These are phyloP conservation scores for Kwoniella europaea DNA, from an alignment of 768 basidiomycete species.

Conservation along the genomic window DNA sequence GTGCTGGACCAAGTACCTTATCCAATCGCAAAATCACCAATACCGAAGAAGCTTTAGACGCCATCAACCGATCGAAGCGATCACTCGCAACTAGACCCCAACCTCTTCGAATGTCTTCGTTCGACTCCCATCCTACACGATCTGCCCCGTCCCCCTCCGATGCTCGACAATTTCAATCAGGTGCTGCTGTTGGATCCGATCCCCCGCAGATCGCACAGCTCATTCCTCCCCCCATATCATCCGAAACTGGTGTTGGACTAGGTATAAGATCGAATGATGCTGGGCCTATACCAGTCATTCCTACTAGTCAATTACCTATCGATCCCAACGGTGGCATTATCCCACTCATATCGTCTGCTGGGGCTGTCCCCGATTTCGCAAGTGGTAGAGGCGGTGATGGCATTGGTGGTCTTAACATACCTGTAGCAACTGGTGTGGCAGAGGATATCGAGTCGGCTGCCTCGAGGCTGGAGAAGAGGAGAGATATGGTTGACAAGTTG, in stretches of 20 bases:
- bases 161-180: neutral
- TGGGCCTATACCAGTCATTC: conserved; percentile 1
- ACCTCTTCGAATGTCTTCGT: conserved; percentile 14
- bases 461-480: conserved; percentile 13
- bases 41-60: conserved; percentile 9
- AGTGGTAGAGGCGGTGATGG: conserved; percentile 39
- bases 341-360: conserved; percentile 1
- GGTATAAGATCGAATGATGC: conserved; percentile 11
- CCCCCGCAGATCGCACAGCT: conserved; percentile 30
- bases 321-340: neutral
- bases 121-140: conserved; percentile 11
- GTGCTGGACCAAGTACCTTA: conserved; percentile 5
- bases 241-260: conserved; percentile 11
- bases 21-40: neutral
- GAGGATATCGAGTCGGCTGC: conserved; percentile 19
- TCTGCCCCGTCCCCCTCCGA: neutral
- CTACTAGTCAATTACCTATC: neutral
- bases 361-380: conserved; percentile 42
- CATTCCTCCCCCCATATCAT: conserved; percentile 8
- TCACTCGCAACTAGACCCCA: conserved; percentile 4
- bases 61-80: conserved; percentile 4
- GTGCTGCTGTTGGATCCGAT: neutral
- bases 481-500: conserved; percentile 35
- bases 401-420: conserved; percentile 30
- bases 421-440: neutral